A percentile compares a stretch with the other conserved stretches of the same genome.
Evolutionary conservation across 1,139 yeast species (phyloP).

Genomic region (Debaryomycetaceae sp.): DNA sequence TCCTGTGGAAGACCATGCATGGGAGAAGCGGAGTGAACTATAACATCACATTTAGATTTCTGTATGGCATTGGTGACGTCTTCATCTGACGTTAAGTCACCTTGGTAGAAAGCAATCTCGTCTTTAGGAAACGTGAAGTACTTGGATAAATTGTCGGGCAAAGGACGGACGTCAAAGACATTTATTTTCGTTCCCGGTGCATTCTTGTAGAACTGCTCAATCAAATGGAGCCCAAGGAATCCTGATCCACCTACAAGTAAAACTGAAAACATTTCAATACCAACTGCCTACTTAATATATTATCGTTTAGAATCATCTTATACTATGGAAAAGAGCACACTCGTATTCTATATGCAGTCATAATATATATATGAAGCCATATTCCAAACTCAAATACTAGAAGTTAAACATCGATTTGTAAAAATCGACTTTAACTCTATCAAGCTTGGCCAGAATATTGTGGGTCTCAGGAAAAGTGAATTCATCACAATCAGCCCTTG

Average conservation of each 20-base stretch:
- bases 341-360: slow-evolving; percentile 1
- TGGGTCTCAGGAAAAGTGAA: slow-evolving; percentile 31
- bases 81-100: slow-evolving; percentile 75
- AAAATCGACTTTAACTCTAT: slow-evolving; percentile 23
- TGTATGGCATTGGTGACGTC: slow-evolving; percentile 67
- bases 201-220: slow-evolving; percentile 73
- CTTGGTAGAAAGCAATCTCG: slow-evolving; percentile 61
- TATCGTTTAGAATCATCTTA: too few species aligned
- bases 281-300: neutral
- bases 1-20: slow-evolving; percentile 80
- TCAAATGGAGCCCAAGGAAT: slow-evolving; percentile 85
- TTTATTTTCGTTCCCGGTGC: slow-evolving; percentile 71
- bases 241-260: slow-evolving; percentile 93
- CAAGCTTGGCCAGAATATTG: slow-evolving; percentile 17
- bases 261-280: slow-evolving; percentile 48
- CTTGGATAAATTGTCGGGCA: slow-evolving; percentile 65
- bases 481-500: neutral
- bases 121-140: slow-evolving; percentile 71
- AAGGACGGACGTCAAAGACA: slow-evolving; percentile 87
- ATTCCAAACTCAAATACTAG: slow-evolving; percentile 5
- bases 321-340: neutral
- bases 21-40: slow-evolving; percentile 97
- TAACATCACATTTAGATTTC: slow-evolving; percentile 60
- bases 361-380: neutral
- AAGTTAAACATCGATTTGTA: slow-evolving; percentile 28